Conservation (phyloP, 345 rosid species). For the Sisymbrium altissimum region DNA sequence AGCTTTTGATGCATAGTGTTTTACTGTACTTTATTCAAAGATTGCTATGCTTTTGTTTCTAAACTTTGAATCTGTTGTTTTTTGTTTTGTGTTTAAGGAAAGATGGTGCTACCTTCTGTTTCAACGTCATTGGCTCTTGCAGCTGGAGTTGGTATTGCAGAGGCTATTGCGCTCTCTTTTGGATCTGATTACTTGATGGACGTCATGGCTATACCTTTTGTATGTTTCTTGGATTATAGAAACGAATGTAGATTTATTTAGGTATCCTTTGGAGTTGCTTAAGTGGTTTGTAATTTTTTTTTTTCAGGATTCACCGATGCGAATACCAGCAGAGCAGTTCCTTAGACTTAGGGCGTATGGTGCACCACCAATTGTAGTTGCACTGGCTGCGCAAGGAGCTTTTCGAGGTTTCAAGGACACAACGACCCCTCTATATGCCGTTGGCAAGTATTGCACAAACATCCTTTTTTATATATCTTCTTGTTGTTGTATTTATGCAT, state of each 20-base stretch:
- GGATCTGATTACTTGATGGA: conserved; percentile 80
- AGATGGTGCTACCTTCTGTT: conserved; percentile 64
- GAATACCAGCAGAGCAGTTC: conserved; percentile 77
- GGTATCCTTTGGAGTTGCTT: background rate
- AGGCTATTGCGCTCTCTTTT: conserved; percentile 63
- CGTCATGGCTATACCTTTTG: conserved; percentile 92
- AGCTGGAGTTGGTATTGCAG: conserved; percentile 74
- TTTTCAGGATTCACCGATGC: conserved; percentile 82
- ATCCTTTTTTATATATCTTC: background rate
- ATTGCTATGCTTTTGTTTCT: conserved; percentile 1
- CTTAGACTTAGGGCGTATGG: conserved; percentile 78
- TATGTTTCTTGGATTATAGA: conserved; percentile 39
- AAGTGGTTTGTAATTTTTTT: background rate
- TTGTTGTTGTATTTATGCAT: background rate
- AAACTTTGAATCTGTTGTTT: background rate
- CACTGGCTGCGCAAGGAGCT: conserved; percentile 94
- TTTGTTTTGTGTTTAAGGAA: conserved; percentile 21
- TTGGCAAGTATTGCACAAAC: conserved; percentile 62
- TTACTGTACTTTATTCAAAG: background rate
- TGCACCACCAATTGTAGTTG: conserved; percentile 89
- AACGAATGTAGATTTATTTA: background rate
- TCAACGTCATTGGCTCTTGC: conserved; percentile 86
- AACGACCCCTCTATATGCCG: conserved; percentile 82
- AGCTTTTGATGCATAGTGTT: background rate
- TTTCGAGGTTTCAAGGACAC: conserved; percentile 97